These are phyloP conservation scores for Pisolithus tinctorius DNA, from an alignment of 768 basidiomycete genomes.

Conservation along the genomic window DNA sequence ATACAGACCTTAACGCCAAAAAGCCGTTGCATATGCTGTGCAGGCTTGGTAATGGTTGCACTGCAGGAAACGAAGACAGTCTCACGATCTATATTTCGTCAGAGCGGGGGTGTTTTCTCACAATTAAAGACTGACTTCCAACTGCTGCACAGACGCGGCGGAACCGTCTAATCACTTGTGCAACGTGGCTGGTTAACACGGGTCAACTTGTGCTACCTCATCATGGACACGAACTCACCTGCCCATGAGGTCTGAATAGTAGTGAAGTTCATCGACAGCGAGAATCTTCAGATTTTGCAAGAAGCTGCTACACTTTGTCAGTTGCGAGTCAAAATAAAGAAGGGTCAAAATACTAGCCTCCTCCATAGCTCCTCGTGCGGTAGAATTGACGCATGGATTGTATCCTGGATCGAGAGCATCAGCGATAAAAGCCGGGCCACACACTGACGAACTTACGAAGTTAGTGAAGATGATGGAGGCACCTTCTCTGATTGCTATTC, in stretches of 20 bases:
- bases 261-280: constrained; percentile 83
- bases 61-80: constrained; percentile 77
- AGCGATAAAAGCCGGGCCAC: not conserved
- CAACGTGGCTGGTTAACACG: constrained; percentile 55
- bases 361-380: constrained; percentile 85
- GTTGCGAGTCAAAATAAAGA: not conserved
- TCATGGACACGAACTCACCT: constrained; percentile 39
- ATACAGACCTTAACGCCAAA: constrained; percentile 51
- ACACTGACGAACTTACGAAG: constrained; percentile 46
- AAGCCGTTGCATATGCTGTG: constrained; percentile 66
- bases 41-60: constrained; percentile 77
- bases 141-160: constrained; percentile 70
- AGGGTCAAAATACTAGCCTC: constrained; percentile 33
- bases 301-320: constrained; percentile 51
- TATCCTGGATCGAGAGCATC: constrained; percentile 47
- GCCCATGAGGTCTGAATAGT: constrained; percentile 75
- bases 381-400: constrained; percentile 76
- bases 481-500: constrained; percentile 57
- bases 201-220: not conserved
- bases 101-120: not conserved
- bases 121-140: constrained; percentile 49
- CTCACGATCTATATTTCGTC: constrained; percentile 34
- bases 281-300: constrained; percentile 70
- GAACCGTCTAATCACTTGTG: constrained; percentile 69
- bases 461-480: constrained; percentile 86